Conservation (phyloP, 1,284 basidiomycete species). For the Trichosporon sp. region DNA sequence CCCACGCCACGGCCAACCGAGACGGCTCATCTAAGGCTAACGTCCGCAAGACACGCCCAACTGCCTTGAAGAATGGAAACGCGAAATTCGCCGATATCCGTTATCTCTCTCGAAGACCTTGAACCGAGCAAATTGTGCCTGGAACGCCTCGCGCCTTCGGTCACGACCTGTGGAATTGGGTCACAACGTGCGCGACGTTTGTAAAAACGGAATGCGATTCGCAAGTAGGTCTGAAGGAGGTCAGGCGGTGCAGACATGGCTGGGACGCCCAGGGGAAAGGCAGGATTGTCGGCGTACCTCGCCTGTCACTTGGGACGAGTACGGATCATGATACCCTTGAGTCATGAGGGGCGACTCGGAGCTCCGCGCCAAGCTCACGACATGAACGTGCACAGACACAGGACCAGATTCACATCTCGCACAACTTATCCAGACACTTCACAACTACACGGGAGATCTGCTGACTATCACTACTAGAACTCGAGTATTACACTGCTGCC, state of each 20-base stretch:
- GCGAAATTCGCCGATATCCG: conserved; percentile 18
- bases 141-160: neutral
- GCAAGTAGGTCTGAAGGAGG: neutral
- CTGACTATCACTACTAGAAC: too few relatives aligned
- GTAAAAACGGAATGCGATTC: neutral
- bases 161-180: neutral
- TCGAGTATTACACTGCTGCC: neutral
- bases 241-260: neutral
- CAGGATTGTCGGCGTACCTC: neutral
- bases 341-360: neutral
- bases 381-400: neutral
- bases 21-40: neutral
- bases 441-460: too few relatives aligned
- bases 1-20: neutral
- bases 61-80: neutral
- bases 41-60: neutral
- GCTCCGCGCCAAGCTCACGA: neutral
- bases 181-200: neutral
- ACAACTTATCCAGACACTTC: too few relatives aligned
- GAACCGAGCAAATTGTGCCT: conserved; percentile 5
- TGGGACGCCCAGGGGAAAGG: neutral
- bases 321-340: neutral
- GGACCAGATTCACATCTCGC: neutral
- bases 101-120: neutral
- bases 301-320: neutral